Conservation (phyloP, 2,329 filamentous ascomycete genomes). For the Gaeumannomyces tritici region DNA sequence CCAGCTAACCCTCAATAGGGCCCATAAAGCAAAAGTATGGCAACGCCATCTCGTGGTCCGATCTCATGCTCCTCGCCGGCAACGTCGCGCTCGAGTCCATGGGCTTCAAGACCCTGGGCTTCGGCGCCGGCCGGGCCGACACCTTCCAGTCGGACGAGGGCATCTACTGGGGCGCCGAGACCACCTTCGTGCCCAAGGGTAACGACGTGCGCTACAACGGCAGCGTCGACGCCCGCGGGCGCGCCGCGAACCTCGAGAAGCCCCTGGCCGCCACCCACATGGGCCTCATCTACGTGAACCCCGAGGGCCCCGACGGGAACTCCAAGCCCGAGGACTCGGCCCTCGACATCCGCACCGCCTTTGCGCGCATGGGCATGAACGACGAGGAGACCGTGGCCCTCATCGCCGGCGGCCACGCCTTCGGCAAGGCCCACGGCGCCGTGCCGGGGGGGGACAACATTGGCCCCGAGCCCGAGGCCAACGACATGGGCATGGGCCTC, state of each 20-base stretch:
- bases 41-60: slow-evolving; percentile 69
- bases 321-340: slow-evolving; percentile 58
- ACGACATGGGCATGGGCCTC: slow-evolving; percentile 50
- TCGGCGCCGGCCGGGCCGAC: slow-evolving; percentile 59
- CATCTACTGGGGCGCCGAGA: slow-evolving; percentile 66
- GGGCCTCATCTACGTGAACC: slow-evolving; percentile 71
- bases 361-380: slow-evolving; percentile 69
- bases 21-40: slow-evolving; percentile 76
- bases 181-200: slow-evolving; percentile 47
- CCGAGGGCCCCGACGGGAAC: slow-evolving; percentile 59
- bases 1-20: slow-evolving; percentile 22
- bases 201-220: slow-evolving; percentile 57
- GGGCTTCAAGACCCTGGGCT: slow-evolving; percentile 61
- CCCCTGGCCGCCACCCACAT: slow-evolving; percentile 58
- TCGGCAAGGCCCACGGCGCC: slow-evolving; percentile 69
- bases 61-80: slow-evolving; percentile 58
- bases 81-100: slow-evolving; percentile 68
- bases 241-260: slow-evolving; percentile 45
- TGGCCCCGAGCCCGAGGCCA: slow-evolving; percentile 53
- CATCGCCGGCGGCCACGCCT: slow-evolving; percentile 64
- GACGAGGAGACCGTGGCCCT: slow-evolving; percentile 68
- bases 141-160: slow-evolving; percentile 65
- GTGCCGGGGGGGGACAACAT: slow-evolving; percentile 27
- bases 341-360: slow-evolving; percentile 60
- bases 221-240: slow-evolving; percentile 39